Base-by-base conservation (phyloP, 257 asterid species). In the Salvia rosmarinus region DNA sequence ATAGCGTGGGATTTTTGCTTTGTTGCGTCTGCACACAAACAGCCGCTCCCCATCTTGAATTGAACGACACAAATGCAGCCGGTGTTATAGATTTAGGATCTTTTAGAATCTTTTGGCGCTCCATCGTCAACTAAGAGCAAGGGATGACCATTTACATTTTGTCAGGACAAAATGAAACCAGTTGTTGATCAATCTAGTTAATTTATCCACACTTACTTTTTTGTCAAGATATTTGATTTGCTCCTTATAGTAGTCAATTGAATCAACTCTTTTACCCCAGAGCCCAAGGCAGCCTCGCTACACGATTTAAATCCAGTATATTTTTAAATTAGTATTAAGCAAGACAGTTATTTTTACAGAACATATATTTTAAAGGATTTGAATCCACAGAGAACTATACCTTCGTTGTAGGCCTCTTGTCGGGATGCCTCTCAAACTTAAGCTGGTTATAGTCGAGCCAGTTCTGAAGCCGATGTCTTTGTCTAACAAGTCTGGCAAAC, bases 21-120 rank as follows among this genome's bases (percentile, higher is more conserved):
- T 95, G 99, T 63, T 85, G 93, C 78, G 99, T 91, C 79, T 95
- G 99, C 46, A 98, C 98, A 85, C 98, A 91, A 71, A 95, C 96
- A 64, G 98, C 96, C 46, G 98, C 99, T 43, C 92, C 99, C 85
- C 99, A 89, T 81, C 98, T 88, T 14, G 99, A 84, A 75, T 86
- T 82, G 81, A 95, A 95, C 0, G 99, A 91, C 42, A 95, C 99
- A 77, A 95, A 95, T 64, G 98, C 90, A 64, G 96, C 95, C 5
- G 96, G 82, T 23, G 81, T 87, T 67, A 89, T 37, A 30, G 82
- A 78, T 72, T 88, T 88, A 4, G 97, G 77, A 70, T 95, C 96
- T 66, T 90, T 87, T 19, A 91, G 83, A 83, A 89, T 78, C 44
- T 76, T 67, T 70, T 95, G 94, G 52, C 97, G 97, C 79, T 91